These are phyloP conservation scores for Pyrenopolyporus hunteri DNA, from an alignment of 495 filamentous ascomycete species.

Conservation along the genomic window DNA sequence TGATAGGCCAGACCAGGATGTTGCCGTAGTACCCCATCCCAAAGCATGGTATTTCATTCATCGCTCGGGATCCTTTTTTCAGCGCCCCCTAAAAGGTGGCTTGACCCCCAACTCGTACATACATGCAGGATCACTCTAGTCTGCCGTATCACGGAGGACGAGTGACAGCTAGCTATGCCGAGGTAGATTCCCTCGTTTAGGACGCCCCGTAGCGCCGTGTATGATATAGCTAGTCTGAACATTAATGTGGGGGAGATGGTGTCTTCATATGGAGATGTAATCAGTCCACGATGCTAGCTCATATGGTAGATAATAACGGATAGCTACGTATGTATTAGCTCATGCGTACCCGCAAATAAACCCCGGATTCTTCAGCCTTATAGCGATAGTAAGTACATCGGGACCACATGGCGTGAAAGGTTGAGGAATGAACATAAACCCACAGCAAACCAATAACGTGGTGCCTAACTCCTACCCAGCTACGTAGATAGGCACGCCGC, in stretches of 20 bases:
- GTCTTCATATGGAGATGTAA: background rate
- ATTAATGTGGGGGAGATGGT: constrained; percentile 2
- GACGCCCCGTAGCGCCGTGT: background rate
- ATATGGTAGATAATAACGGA: background rate
- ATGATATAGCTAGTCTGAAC: too few species aligned
- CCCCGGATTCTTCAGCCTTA: constrained; percentile 19
- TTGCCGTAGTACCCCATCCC: constrained; percentile 3
- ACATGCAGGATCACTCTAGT: background rate
- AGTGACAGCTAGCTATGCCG: background rate
- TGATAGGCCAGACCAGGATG: background rate
- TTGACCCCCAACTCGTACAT: background rate
- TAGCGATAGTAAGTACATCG: constrained; percentile 18
- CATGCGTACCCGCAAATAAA: background rate
- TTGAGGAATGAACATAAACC: background rate
- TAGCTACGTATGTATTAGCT: background rate
- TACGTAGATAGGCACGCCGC: too few species aligned
- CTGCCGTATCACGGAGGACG: background rate
- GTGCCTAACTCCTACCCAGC: background rate
- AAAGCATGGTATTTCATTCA: background rate
- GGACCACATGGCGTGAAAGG: constrained; percentile 9
- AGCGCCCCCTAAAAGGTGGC: background rate
- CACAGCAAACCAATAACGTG: background rate
- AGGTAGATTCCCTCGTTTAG: background rate
- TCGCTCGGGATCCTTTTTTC: background rate
- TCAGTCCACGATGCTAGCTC: background rate